phyloP scores from a whole-genome alignment of 306 rosid species.

The Sphenostylis stenocarpa region DNA sequence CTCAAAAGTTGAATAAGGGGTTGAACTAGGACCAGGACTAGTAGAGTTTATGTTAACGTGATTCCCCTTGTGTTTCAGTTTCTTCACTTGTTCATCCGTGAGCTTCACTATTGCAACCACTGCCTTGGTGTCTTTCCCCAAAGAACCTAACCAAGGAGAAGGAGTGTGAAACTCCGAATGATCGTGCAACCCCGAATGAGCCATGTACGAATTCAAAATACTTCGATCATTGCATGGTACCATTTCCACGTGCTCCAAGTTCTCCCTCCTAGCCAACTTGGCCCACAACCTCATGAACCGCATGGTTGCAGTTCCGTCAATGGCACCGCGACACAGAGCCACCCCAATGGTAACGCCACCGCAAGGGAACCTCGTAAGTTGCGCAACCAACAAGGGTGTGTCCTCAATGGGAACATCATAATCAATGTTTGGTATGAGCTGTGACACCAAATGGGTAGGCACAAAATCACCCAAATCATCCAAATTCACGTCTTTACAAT shows the following conservation, averaged over 20 bases:
- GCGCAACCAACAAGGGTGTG: constrained; percentile 28
- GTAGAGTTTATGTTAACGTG: not conserved
- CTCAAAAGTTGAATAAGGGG: constrained; percentile 38
- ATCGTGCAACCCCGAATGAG: not conserved
- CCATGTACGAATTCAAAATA: not conserved
- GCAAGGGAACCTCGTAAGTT: constrained; percentile 32
- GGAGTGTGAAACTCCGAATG: constrained; percentile 28
- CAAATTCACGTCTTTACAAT: not conserved
- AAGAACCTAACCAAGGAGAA: constrained; percentile 20
- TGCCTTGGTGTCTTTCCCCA: not conserved
- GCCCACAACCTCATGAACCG: constrained; percentile 41
- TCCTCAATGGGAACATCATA: constrained; percentile 31
- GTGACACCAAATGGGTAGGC: constrained; percentile 26
- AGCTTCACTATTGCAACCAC: constrained; percentile 21
- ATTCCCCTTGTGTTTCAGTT: not conserved
- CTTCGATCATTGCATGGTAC: constrained; percentile 22
- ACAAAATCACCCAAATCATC: constrained; percentile 42
- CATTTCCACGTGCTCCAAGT: not conserved
- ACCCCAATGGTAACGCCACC: constrained; percentile 30
- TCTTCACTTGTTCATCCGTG: constrained; percentile 5
- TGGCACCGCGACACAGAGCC: constrained; percentile 13
- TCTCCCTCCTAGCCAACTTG: constrained; percentile 30
- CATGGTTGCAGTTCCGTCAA: constrained; percentile 33
- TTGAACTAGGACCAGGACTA: not conserved
- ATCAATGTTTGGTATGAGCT: constrained; percentile 38